Evolutionary conservation across 2,329 filamentous ascomycete genomes (phyloP), one percentile per base, ranked within the genome.

Genomic region (Pseudogymnoascus sp.): DNA sequence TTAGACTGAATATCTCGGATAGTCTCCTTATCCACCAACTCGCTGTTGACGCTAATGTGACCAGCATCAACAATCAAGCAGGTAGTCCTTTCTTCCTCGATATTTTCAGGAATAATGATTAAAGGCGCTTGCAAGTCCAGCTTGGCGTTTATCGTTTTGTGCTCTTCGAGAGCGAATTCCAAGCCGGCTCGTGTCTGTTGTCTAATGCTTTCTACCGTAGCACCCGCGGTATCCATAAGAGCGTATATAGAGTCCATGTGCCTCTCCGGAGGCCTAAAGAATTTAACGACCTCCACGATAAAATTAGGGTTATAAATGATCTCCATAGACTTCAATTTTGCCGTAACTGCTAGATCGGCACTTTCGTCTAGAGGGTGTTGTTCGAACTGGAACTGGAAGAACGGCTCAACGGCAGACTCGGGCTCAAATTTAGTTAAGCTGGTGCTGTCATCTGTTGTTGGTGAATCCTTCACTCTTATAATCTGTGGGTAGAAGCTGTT

Each of bases 231-330:
- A 74, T 99, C 95, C 86, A 99, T 91, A 62, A 99, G 81, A 1
- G 94, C 95, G 10, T 87, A 89, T 68, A 99, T 97, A 8, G 94
- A 99, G 72, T 99, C 94, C 92, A 99, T 97, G 72, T 99, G 95
- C 59, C 92, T 84, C 73, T 97, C 92, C 0, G 94, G 95, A 0
- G 94, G 94, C 65, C 93, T 89, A 79, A 99, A 99, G 78, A 99
- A 99, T 68, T 92, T 91, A 61, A 88, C 91, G 39, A 97, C 86
- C 58, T 94, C 92, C 5, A 96, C 86, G 0, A 97, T 82, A 68
- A 97, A 95, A 66, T 88, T 90, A 0, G 95, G 94, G 69, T 99
- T 99, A 83, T 96, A 99, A 25, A 99, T 91, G 61, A 99, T 89
- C 73, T 99, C 95, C 67, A 99, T 87, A 48, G 92, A 94, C 74